A percentile compares a stretch with the other conserved stretches of the same genome.
phyloP scores from a whole-genome alignment of 1,284 basidiomycete species.

The Sphagnurus paluster region DNA sequence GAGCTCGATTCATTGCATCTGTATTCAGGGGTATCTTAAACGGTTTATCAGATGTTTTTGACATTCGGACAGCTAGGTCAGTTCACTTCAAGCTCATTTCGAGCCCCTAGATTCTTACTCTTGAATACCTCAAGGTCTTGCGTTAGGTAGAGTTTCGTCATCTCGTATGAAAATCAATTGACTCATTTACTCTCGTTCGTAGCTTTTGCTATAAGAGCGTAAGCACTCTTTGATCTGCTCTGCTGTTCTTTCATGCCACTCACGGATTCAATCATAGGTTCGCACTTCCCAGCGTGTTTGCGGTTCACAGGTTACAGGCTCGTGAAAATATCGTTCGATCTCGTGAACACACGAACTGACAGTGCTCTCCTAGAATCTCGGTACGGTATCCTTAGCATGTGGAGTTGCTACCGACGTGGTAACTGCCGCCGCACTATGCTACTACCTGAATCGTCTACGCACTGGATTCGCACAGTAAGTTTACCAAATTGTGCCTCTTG shows the following conservation, averaged over 20 bases:
- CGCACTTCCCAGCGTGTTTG: constrained; percentile 33
- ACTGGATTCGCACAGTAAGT: constrained; percentile 36
- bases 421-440: constrained; percentile 39
- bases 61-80: constrained; percentile 49
- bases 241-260: neutral
- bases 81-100: no score
- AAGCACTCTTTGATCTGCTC: constrained; percentile 18
- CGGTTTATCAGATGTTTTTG: constrained; percentile 39
- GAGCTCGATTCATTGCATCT: constrained; percentile 26
- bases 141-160: constrained; percentile 29
- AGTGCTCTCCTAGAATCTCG: constrained; percentile 29
- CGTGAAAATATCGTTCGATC: no score
- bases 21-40: constrained; percentile 4
- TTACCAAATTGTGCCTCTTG: neutral
- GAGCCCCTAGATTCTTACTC: no score
- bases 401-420: constrained; percentile 43
- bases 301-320: constrained; percentile 35
- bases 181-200: constrained; percentile 4
- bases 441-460: constrained; percentile 39
- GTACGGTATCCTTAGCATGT: constrained; percentile 37
- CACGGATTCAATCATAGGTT: constrained; percentile 26
- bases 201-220: constrained; percentile 54
- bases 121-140: constrained; percentile 30
- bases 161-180: no score
- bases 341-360: no score